Evolutionary conservation across 1,139 yeast genomes (phyloP), one percentile per base, ranked within the genome.

Genomic region (Wickerhamomyces sp.): DNA sequence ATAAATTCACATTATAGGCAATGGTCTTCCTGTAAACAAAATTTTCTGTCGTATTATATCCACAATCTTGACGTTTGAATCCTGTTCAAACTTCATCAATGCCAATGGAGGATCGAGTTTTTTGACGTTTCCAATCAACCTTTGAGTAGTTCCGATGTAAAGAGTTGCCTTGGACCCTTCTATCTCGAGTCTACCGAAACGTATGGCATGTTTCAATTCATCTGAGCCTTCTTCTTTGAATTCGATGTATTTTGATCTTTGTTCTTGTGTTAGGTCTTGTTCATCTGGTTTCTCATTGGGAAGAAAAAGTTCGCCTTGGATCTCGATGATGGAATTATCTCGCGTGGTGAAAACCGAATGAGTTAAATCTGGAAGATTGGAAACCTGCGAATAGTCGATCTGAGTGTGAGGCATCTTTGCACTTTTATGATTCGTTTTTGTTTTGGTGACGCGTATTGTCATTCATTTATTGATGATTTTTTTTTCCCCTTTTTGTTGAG

Each of bases 221-320:
- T 65, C 63, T 1, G 21, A 7, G 10, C 21, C 21, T 19, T 19
- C 21, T 10, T 19, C 21, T 19, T 19, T 19, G 10, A 8, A 8
- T 19, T 19, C 21, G 9, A 8, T 10, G 9, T 8, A 19, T 19
- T 8, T 17, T 5, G n/a, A 65, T 26, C 58, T 48, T 1, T 38
- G 36, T 11, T 54, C 53, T 20, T 58, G 59, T 20, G 55, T 59
- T 5, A 37, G 42, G 2, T 32, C 37, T 6, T 48, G 42, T 16
- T 47, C 54, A 4, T 41, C 42, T 3, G 73, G 72, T 25, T 59
- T 61, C 18, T 51, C 52, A 1, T 49, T 41, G 1, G 88, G 88
- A 1, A 76, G 51, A 37, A 75, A 72, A 28, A 82, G 54, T 24
- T 76, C 84, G 4, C 91, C 91, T 53, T 82, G 91, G 14, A 82